A percentile compares a stretch with the other conserved stretches of the same genome.
phyloP scores from a whole-genome alignment of 2,329 filamentous ascomycete species.

The Camillea tinctor region DNA sequence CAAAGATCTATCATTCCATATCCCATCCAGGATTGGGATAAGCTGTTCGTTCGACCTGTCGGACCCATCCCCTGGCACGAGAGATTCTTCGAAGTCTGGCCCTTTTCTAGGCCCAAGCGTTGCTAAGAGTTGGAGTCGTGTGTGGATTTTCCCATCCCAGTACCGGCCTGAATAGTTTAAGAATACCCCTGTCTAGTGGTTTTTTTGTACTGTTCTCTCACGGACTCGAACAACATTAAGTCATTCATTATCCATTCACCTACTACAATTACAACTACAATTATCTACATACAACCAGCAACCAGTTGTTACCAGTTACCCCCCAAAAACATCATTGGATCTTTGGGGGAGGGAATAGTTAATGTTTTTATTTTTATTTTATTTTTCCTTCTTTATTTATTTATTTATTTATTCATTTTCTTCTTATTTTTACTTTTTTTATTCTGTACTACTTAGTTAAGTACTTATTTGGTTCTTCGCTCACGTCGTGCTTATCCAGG shows the following conservation, averaged over 20 bases:
- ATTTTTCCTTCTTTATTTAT: no score
- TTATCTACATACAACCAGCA: no score
- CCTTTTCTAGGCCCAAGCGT: background rate
- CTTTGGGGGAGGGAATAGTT: no score
- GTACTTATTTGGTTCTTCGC: background rate
- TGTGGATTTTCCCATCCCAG: background rate
- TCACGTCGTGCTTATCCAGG: background rate
- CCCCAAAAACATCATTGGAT: no score
- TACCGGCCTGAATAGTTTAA: background rate
- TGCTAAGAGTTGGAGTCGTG: background rate
- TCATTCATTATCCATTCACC: no score
- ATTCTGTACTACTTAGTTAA: no score
- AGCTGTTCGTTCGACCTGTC: background rate
- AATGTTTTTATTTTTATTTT: no score
- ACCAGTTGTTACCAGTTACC: no score
- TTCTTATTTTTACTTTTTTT: no score
- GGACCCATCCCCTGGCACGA: background rate
- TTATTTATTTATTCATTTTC: background rate
- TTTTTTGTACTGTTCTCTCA: no score
- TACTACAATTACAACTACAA: constrained; percentile 10
- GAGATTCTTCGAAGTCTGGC: background rate
- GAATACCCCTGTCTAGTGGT: background rate
- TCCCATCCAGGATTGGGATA: background rate
- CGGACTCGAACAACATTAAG: background rate
- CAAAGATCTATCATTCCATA: background rate